Base-by-base conservation (phyloP, 2,329 filamentous ascomycete species). In the Claviceps spartinae region DNA sequence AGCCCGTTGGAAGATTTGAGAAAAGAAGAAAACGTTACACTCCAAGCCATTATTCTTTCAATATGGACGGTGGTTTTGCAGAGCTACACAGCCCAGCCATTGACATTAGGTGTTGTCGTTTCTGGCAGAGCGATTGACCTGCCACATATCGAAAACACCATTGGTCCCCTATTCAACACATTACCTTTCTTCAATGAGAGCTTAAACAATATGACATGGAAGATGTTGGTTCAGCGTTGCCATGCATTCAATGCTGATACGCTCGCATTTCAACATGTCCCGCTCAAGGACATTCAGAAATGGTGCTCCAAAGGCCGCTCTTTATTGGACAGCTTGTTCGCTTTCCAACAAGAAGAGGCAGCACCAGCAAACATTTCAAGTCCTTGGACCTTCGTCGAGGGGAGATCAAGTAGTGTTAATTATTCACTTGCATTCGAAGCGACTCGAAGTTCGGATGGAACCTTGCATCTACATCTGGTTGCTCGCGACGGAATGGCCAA, bases 151-250 rank as follows among this genome's bases (percentile, higher is more conserved):
- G 84, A 89, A 47, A 62, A 73, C 22, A 78, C 86, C 1, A 77
- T 93, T 43, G 91, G 90, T 0, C 90, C 91, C 0, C 69, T 96
- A 20, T 95, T 96, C 74, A 96, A 96, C 62, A 95, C 89, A 0
- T 71, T 96, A 1, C 88, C 90, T 0, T 88, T 85, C 62, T 74
- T 78, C 51, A 67, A 81, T 37, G 62, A 69, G 5, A 57, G 76
- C 14, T 55, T 67, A 6, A 56, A 64, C 0, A 61, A 65, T 0
- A 69, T 75, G 4, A 79, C 73, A 0, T 88, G 85, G 80, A 63
- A 68, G 1, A 72, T 77, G 0, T 65, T 88, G 1, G 71, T 88
- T 22, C 71, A 68, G 16, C 68, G 71, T 49, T 87, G 85, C 55
- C 88, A 95, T 59, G 68, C 79, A 0, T 88, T 85, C 62, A 88